Conservation (phyloP, 2,329 filamentous ascomycete species). For the Akanthomyces muscarius region DNA sequence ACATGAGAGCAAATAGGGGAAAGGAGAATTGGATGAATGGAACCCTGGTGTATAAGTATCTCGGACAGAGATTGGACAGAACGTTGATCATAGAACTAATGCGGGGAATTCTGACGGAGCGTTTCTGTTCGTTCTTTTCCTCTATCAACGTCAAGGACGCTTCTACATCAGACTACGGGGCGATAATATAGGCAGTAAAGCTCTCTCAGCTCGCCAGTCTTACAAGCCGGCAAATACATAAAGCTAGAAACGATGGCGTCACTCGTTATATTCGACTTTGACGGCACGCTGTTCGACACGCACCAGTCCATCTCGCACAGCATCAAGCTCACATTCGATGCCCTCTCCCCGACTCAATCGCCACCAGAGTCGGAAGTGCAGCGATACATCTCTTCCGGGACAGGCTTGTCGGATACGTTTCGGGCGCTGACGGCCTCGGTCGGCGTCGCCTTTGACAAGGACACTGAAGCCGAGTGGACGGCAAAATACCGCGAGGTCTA, state of each 20-base stretch:
- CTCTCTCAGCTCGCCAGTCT: neutral
- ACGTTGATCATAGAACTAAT: too few species aligned
- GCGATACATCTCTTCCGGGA: conserved; percentile 17
- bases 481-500: conserved; percentile 17
- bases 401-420: conserved; percentile 19
- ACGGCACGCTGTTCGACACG: conserved; percentile 22
- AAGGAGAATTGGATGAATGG: too few species aligned
- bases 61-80: too few species aligned
- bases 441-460: neutral
- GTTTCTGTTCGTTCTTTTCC: too few species aligned
- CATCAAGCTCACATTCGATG: conserved; percentile 20
- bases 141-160: too few species aligned
- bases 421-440: conserved; percentile 12
- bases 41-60: too few species aligned
- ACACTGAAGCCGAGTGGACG: conserved; percentile 11
- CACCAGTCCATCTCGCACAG: conserved; percentile 18
- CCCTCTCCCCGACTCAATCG: conserved; percentile 13
- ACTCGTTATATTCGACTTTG: conserved; percentile 22
- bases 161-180: too few species aligned
- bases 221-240: neutral
- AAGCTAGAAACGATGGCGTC: neutral
- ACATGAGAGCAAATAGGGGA: too few species aligned
- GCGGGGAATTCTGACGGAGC: too few species aligned
- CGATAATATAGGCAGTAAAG: too few species aligned
- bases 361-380: conserved; percentile 15